phyloP scores from a whole-genome alignment of 1,139 yeast species.

The Taphrina pruni region DNA sequence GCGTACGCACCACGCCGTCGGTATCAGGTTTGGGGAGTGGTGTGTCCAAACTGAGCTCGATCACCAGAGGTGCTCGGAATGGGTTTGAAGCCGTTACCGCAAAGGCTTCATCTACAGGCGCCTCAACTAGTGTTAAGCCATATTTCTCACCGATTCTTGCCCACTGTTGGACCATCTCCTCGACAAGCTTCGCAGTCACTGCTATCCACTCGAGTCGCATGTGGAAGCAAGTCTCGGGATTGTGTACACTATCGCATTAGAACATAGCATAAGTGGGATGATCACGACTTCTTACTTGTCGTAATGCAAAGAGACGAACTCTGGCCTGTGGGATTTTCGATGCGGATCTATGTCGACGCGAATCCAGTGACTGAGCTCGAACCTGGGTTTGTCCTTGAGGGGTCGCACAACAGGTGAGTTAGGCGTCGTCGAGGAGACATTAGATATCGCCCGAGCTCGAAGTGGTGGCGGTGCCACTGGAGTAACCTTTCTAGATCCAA shows the following conservation, averaged over 20 bases:
- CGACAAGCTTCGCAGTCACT: conserved; percentile 85
- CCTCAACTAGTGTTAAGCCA: conserved; percentile 85
- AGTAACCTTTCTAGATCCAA: conserved; percentile 42
- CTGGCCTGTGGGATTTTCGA: conserved; percentile 74
- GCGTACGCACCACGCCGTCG: conserved; percentile 12
- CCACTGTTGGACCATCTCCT: conserved; percentile 83
- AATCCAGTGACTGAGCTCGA: conserved; percentile 60
- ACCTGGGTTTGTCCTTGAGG: conserved; percentile 14
- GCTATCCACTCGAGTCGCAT: conserved; percentile 90
- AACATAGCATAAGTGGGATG: neutral
- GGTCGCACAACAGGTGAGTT: conserved; percentile 18
- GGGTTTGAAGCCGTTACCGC: conserved; percentile 79
- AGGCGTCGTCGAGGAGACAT: conserved; percentile 23
- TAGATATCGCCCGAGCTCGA: conserved; percentile 28
- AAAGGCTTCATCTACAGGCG: conserved; percentile 88
- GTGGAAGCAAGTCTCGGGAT: conserved; percentile 94
- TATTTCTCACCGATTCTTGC: conserved; percentile 82
- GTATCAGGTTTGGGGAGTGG: conserved; percentile 53
- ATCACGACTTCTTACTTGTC: conserved; percentile 71
- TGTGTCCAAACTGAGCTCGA: conserved; percentile 69
- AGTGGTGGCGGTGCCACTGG: conserved; percentile 17
- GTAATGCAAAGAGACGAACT: conserved; percentile 79
- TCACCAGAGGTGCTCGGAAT: conserved; percentile 81
- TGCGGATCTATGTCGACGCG: conserved; percentile 78
- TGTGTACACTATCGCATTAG: conserved; percentile 49